Conservation (phyloP, 1,284 basidiomycete genomes). For the Cerrena zonata region DNA sequence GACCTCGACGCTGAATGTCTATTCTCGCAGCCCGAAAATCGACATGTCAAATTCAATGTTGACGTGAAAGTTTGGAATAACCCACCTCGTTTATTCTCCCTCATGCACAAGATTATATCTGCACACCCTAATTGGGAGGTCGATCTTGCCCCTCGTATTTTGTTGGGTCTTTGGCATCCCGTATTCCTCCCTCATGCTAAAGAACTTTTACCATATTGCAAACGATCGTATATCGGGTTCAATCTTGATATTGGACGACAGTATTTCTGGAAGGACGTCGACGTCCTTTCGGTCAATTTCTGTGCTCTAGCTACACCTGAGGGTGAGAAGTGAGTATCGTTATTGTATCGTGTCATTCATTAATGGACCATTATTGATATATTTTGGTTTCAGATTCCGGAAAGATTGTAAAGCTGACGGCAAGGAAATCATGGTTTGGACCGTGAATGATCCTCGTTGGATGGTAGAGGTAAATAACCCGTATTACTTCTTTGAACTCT, state of each 20-base stretch:
- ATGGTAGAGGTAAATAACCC: constrained; percentile 79
- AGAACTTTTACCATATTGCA: constrained; percentile 73
- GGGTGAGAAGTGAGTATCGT: constrained; percentile 50
- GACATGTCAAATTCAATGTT: constrained; percentile 82
- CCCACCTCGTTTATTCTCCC: constrained; percentile 77
- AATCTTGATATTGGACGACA: constrained; percentile 65
- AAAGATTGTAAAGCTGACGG: constrained; percentile 72
- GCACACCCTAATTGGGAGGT: constrained; percentile 74
- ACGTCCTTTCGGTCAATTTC: constrained; percentile 87
- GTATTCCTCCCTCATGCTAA: constrained; percentile 80
- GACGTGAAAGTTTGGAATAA: constrained; percentile 94
- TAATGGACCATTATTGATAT: background rate
- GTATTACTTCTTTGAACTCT: background rate
- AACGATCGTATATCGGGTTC: constrained; percentile 80
- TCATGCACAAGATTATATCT: constrained; percentile 77
- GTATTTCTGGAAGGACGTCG: constrained; percentile 88
- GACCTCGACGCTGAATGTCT: background rate
- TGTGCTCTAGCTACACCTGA: constrained; percentile 68
- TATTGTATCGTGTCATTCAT: background rate
- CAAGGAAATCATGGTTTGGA: constrained; percentile 94
- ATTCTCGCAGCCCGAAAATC: constrained; percentile 66
- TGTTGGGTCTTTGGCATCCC: constrained; percentile 91
- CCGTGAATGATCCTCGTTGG: constrained; percentile 84
- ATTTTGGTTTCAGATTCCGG: constrained; percentile 51
- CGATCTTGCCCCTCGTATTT: constrained; percentile 80